Evolutionary conservation across 2,329 filamentous ascomycete genomes (phyloP).

Genomic region (Torrubiella hemipterigena): DNA sequence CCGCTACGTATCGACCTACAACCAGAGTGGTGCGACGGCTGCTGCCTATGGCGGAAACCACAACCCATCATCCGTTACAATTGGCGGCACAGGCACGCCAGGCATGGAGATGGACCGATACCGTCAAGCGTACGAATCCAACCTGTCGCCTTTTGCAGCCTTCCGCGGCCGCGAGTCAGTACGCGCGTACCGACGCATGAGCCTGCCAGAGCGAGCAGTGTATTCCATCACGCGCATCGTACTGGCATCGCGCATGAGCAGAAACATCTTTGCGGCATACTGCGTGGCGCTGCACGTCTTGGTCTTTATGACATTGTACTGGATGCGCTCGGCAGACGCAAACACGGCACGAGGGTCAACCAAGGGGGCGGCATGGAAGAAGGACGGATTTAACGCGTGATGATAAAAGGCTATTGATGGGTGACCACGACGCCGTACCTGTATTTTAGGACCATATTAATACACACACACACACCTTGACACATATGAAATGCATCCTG

Average conservation of each 20-base stretch:
- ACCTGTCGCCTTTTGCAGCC: constrained; percentile 88
- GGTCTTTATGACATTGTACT: constrained; percentile 79
- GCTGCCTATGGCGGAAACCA: constrained; percentile 60
- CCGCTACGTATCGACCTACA: constrained; percentile 90
- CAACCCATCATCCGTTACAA: constrained; percentile 59
- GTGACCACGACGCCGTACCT: too few species aligned
- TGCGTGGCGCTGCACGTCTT: constrained; percentile 80
- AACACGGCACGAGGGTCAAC: constrained; percentile 31
- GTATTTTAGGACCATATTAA: too few species aligned
- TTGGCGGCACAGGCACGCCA: constrained; percentile 42
- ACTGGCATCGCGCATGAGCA: constrained; percentile 75
- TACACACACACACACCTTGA: too few species aligned
- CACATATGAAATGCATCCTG: too few species aligned
- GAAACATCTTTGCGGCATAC: constrained; percentile 89
- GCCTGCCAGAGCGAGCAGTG: constrained; percentile 75
- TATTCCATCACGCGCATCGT: constrained; percentile 88
- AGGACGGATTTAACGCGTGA: constrained; percentile 43
- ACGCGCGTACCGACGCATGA: constrained; percentile 87
- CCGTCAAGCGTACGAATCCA: constrained; percentile 84
- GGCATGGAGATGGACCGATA: constrained; percentile 72
- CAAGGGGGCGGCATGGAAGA: constrained; percentile 47
- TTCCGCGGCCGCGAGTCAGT: constrained; percentile 91
- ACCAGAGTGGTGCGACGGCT: constrained; percentile 49
- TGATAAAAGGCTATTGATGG: too few species aligned
- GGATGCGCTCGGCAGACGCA: constrained; percentile 58